Percentiles rank a stretch among this genome's conserved stretches.
Conservation (phyloP, 148 eudicot genomes). For the Arctostaphylos glauca region DNA sequence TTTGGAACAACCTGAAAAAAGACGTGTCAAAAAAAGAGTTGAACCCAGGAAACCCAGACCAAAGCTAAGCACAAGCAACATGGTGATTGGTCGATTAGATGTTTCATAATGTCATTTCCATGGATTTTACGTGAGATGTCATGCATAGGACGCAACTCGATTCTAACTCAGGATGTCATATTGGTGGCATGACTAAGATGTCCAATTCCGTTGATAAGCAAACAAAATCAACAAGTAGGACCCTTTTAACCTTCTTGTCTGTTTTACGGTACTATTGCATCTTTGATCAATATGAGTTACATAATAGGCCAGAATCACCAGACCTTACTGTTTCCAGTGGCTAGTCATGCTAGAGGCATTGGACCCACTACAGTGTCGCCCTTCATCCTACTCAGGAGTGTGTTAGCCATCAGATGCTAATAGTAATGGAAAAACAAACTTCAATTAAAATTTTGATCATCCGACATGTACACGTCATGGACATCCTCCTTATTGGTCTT, state of each 20-base stretch:
- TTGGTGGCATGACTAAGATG: background rate
- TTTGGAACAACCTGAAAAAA: constrained; percentile 66
- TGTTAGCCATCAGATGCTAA: too few relatives aligned
- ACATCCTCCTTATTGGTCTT: too few relatives aligned
- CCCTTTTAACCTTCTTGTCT: background rate
- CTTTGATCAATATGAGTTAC: background rate
- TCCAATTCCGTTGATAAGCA: background rate
- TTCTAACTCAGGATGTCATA: background rate
- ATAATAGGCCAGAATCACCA: background rate
- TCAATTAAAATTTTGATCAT: too few relatives aligned
- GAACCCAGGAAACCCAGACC: background rate
- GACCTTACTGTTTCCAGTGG: background rate
- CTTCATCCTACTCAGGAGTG: too few relatives aligned
- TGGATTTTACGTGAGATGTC: background rate
- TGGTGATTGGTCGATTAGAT: background rate
- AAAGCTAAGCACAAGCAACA: background rate
- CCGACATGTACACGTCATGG: too few relatives aligned
- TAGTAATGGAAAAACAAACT: too few relatives aligned
- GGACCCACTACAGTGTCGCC: background rate
- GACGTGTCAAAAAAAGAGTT: background rate
- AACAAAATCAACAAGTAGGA: background rate
- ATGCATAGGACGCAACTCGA: background rate
- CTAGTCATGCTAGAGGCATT: background rate
- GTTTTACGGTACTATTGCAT: background rate
- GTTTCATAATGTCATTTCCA: background rate